phyloP scores from a whole-genome alignment of 805 yeast species.

The Saccharomyces kudriavzevii region DNA sequence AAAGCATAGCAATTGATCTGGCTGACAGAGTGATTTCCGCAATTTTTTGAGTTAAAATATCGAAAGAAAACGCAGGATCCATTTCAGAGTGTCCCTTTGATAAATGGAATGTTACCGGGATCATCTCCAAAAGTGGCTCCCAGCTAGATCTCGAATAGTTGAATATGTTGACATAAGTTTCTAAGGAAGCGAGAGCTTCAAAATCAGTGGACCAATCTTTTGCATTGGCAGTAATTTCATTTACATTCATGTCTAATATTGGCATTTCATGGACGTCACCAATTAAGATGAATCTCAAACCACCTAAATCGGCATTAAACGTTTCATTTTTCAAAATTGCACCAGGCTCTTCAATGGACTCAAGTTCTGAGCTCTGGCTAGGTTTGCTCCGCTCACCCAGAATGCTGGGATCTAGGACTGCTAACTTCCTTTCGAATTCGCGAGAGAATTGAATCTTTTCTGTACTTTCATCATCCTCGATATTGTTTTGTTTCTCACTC shows the following conservation, averaged over 20 bases:
- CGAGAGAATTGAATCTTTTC: constrained; percentile 41
- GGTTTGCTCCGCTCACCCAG: constrained; percentile 52
- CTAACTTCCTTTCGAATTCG: constrained; percentile 50
- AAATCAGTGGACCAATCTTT: constrained; percentile 83
- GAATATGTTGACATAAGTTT: constrained; percentile 64
- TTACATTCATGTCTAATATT: constrained; percentile 64
- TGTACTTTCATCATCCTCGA: constrained; percentile 16
- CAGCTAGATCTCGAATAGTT: constrained; percentile 85
- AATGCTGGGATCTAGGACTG: constrained; percentile 36
- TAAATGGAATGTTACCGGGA: constrained; percentile 71
- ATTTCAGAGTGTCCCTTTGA: constrained; percentile 39
- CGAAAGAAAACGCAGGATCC: constrained; percentile 46
- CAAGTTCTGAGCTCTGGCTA: constrained; percentile 33
- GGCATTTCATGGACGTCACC: constrained; percentile 92
- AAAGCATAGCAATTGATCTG: constrained; percentile 65
- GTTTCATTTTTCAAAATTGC: constrained; percentile 61
- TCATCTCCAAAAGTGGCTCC: constrained; percentile 90
- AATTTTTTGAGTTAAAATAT: constrained; percentile 63
- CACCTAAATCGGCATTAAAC: constrained; percentile 57
- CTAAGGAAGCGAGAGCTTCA: constrained; percentile 57
- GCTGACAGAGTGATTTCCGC: constrained; percentile 80
- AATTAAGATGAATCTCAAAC: constrained; percentile 70
- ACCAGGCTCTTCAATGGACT: constrained; percentile 20
- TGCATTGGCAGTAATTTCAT: constrained; percentile 60
- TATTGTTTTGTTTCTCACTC: constrained; percentile 6